Percentiles rank a stretch among this genome's conserved stretches.
Conservation (phyloP, 2,329 filamentous ascomycete genomes). For the Fusarium sp. region DNA sequence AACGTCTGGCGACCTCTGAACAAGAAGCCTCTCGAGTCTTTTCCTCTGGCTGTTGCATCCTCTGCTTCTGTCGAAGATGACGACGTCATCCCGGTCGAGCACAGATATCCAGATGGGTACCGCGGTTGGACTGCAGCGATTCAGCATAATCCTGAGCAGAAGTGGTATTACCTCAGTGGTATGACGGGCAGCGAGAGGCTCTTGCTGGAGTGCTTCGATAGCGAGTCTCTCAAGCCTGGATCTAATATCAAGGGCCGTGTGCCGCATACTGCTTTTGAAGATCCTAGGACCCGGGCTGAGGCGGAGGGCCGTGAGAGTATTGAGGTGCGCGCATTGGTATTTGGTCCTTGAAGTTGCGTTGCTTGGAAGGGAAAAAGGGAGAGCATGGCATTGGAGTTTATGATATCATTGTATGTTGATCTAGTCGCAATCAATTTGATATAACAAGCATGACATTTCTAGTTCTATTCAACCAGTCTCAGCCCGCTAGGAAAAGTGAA, state of each 20-base stretch:
- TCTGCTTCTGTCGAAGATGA: constrained; percentile 68
- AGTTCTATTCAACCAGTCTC: constrained; percentile 35
- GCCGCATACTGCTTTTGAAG: constrained; percentile 82
- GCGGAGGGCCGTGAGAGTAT: constrained; percentile 85
- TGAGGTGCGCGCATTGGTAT: constrained; percentile 86
- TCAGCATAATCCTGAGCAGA: constrained; percentile 66
- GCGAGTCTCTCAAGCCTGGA: constrained; percentile 62
- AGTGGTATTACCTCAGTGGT: constrained; percentile 84
- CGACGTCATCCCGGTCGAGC: constrained; percentile 78
- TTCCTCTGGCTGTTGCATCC: constrained; percentile 75
- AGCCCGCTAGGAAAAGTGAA: constrained; percentile 9
- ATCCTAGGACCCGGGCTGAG: constrained; percentile 75
- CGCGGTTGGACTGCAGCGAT: constrained; percentile 81
- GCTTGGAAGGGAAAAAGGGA: neutral
- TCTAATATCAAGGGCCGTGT: constrained; percentile 64
- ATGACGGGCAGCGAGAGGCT: constrained; percentile 80
- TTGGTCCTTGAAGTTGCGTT: constrained; percentile 64
- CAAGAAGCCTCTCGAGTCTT: constrained; percentile 69
- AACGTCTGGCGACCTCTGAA: constrained; percentile 84
- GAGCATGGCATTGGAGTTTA: neutral
- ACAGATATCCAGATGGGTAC: constrained; percentile 72
- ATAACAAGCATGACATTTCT: constrained; percentile 30
- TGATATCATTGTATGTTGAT: neutral
- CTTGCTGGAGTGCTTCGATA: constrained; percentile 83
- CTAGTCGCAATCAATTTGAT: neutral